Conservation (phyloP, 176 grass and related monocot genomes). For the Melocanna baccifera region DNA sequence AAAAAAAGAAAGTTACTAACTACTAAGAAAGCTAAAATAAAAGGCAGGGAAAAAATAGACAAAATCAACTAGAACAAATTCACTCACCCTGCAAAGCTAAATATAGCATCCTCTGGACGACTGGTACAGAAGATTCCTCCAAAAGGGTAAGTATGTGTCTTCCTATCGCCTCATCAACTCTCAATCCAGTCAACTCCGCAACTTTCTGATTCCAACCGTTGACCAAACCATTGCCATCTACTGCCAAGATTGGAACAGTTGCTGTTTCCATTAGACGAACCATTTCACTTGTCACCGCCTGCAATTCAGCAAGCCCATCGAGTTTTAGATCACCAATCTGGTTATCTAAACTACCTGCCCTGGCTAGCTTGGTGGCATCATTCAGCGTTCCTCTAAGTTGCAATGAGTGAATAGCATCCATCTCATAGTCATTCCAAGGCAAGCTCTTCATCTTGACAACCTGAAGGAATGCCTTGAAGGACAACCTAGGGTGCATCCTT, state of each 20-base stretch:
- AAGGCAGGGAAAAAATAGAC: neutral
- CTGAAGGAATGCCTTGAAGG: constrained; percentile 92
- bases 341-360: constrained; percentile 45
- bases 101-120: constrained; percentile 81
- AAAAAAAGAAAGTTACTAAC: neutral
- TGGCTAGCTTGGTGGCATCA: constrained; percentile 18
- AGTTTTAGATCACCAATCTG: constrained; percentile 72
- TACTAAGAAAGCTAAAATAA: constrained; percentile 7
- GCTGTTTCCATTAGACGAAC: constrained; percentile 93
- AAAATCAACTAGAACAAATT: neutral
- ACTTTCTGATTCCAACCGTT: constrained; percentile 97
- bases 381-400: constrained; percentile 75
- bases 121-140: constrained; percentile 57
- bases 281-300: constrained; percentile 95
- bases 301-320: constrained; percentile 76
- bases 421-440: constrained; percentile 82
- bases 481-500: constrained; percentile 90
- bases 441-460: constrained; percentile 90
- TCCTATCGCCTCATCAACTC: constrained; percentile 77
- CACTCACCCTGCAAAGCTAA: constrained; percentile 74
- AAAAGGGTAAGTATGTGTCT: constrained; percentile 82
- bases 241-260: constrained; percentile 85
- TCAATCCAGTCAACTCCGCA: constrained; percentile 67
- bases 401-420: constrained; percentile 94
- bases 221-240: constrained; percentile 76